Evolutionary conservation across 1,139 yeast genomes (phyloP).

Genomic region (Candida anutae): DNA sequence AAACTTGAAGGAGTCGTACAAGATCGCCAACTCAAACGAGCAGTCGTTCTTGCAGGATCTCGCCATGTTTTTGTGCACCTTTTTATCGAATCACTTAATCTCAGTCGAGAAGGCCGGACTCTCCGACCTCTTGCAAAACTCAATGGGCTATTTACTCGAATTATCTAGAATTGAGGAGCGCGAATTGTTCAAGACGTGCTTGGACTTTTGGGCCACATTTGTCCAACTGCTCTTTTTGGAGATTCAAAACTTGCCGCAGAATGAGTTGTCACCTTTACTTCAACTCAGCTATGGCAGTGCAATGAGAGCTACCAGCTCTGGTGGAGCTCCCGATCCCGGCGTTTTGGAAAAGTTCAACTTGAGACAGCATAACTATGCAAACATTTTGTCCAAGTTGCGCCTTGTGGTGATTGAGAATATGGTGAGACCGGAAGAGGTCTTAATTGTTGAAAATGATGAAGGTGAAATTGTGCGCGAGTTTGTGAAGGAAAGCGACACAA

Average conservation of each 20-base stretch:
- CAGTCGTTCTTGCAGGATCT: conserved; percentile 94
- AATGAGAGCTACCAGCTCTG: conserved; percentile 42
- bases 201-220: conserved; percentile 88
- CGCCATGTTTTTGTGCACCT: conserved; percentile 88
- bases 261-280: conserved; percentile 66
- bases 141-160: conserved; percentile 76
- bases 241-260: conserved; percentile 70
- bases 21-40: conserved; percentile 69
- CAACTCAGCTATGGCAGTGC: conserved; percentile 55
- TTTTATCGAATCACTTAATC: conserved; percentile 65
- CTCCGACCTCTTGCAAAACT: conserved; percentile 55
- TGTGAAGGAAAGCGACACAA: conserved; percentile 94
- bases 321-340: conserved; percentile 86
- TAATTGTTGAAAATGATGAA: conserved; percentile 95
- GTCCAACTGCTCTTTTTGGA: conserved; percentile 79
- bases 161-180: conserved; percentile 90
- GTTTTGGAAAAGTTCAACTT: conserved; percentile 67
- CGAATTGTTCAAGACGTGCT: conserved; percentile 88
- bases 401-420: conserved; percentile 89
- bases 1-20: conserved; percentile 67
- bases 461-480: conserved; percentile 98
- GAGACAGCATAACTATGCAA: conserved; percentile 76
- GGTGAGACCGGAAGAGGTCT: conserved; percentile 98
- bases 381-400: conserved; percentile 72
- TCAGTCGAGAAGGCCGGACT: conserved; percentile 62